Evolutionary conservation across 257 asterid genomes (phyloP).

Genomic region (Solanum lycopersicoides): DNA sequence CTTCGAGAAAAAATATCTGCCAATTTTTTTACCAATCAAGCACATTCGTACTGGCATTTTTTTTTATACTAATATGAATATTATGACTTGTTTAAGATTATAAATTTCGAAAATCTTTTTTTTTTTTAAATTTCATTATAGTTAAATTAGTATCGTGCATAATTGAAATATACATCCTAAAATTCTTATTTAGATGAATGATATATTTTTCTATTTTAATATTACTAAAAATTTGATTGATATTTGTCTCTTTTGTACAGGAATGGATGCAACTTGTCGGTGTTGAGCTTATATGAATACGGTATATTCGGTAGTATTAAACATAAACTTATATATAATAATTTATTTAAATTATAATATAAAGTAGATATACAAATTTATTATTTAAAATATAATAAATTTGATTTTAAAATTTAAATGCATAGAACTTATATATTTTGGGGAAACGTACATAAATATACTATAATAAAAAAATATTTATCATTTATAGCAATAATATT

Average conservation of each 20-base stretch:
- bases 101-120: not conserved
- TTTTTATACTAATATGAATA: not conserved
- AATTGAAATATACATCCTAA: not conserved
- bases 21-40: not conserved
- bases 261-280: not conserved
- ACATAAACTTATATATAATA: not conserved
- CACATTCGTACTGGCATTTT: not conserved
- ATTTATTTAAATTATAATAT: not conserved
- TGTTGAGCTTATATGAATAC: not conserved
- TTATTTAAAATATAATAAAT: not conserved
- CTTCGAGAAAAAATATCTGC: not conserved
- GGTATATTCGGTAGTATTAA: not conserved
- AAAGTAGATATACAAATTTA: not conserved
- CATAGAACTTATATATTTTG: no score
- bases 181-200: not conserved
- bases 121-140: not conserved
- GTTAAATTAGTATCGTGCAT: not conserved
- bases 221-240: not conserved
- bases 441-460: no score
- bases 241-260: not conserved
- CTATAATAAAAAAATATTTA: no score
- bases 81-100: not conserved
- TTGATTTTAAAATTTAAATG: not conserved
- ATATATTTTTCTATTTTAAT: not conserved
- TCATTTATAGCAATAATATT: no score